Percentiles rank a stretch among this genome's conserved stretches.
These are phyloP conservation scores for Pestalotiopsis sp. DNA, from an alignment of 2,329 filamentous ascomycete species.

Conservation along the genomic window DNA sequence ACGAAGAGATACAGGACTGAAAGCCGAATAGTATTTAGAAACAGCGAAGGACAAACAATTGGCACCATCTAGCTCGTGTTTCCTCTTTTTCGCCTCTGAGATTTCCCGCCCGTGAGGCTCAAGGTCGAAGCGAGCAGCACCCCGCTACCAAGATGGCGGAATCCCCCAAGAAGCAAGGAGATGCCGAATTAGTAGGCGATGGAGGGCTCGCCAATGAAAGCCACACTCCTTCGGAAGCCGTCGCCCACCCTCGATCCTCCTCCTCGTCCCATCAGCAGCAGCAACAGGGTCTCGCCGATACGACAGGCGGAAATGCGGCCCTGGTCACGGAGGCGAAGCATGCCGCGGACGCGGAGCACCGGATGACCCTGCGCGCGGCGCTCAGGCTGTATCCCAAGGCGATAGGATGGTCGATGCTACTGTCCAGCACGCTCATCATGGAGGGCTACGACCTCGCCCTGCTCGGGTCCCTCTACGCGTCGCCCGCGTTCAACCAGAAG, in stretches of 20 bases:
- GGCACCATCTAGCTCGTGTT: not conserved
- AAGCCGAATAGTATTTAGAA: not conserved
- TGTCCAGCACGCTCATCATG: conserved; percentile 52
- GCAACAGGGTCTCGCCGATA: not conserved
- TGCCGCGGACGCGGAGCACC: conserved; percentile 42
- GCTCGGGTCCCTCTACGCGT: conserved; percentile 51
- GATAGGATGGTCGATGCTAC: conserved; percentile 48
- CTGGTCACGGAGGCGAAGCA: conserved; percentile 40
- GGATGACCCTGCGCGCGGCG: conserved; percentile 43
- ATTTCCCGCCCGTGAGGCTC: not conserved
- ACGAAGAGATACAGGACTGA: not conserved
- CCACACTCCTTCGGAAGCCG: not conserved
- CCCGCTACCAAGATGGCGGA: not conserved
- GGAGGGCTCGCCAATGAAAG: not conserved
- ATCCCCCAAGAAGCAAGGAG: not conserved
- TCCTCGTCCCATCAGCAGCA: no score
- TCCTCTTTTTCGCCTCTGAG: not conserved
- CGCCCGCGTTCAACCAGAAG: conserved; percentile 44
- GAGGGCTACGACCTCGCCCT: conserved; percentile 55
- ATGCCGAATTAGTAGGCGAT: not conserved
- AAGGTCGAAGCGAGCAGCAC: not conserved
- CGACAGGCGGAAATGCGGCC: conserved; percentile 3
- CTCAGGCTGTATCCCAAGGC: conserved; percentile 48
- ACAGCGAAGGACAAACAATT: not conserved
- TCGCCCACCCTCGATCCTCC: not conserved